A percentile compares a stretch with the other conserved stretches of the same genome.
Conservation (phyloP, 2,329 filamentous ascomycete species). For the Calonectria montana region DNA sequence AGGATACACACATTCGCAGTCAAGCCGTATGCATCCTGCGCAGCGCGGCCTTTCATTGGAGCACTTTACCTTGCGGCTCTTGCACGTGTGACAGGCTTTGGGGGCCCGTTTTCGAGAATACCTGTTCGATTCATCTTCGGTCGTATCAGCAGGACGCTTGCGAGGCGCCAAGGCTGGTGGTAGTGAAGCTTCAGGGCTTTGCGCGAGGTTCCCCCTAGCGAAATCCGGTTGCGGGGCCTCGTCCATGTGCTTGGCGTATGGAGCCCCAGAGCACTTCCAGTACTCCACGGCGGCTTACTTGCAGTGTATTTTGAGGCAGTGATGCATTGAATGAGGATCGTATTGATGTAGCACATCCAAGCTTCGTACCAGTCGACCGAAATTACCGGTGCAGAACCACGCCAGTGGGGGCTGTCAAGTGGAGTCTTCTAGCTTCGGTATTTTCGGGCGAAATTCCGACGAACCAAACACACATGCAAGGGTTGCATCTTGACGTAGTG, state of each 20-base stretch:
- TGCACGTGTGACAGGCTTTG: slow-evolving; percentile 16
- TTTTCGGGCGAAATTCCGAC: neutral
- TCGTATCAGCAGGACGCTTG: slow-evolving; percentile 12
- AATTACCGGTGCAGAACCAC: neutral
- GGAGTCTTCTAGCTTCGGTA: neutral
- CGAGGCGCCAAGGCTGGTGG: neutral
- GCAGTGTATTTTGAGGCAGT: neutral
- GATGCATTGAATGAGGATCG: neutral
- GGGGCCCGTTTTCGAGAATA: slow-evolving; percentile 8
- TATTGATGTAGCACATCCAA: neutral
- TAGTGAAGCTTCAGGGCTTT: neutral
- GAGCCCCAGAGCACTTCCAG: neutral
- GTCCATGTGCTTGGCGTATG: neutral
- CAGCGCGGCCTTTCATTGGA: slow-evolving; percentile 17
- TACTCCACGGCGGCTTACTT: neutral
- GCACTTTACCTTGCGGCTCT: slow-evolving; percentile 21
- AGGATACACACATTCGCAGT: slow-evolving; percentile 15
- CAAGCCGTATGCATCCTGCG: slow-evolving; percentile 3
- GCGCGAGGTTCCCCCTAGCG: neutral
- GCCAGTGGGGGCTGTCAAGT: neutral
- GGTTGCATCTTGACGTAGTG: neutral
- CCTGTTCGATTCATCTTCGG: neutral
- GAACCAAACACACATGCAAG: neutral
- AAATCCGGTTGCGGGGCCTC: slow-evolving; percentile 9
- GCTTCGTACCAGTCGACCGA: neutral